A percentile compares a stretch with the other conserved stretches of the same genome.
These are phyloP conservation scores for Evernia prunastri DNA, from an alignment of 495 filamentous ascomycete genomes.

Conservation along the genomic window DNA sequence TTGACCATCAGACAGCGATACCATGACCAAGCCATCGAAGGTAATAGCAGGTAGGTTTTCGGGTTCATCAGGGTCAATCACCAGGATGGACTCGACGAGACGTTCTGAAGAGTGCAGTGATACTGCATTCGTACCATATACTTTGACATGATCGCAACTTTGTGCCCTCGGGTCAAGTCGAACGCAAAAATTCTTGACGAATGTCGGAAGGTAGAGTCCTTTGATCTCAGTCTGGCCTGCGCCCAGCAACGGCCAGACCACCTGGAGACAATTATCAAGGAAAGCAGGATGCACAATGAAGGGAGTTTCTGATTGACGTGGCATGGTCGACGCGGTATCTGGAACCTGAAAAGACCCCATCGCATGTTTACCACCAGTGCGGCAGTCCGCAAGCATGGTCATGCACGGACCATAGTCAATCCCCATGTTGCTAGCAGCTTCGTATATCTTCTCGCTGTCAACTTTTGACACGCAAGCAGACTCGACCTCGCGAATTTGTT, in stretches of 20 bases:
- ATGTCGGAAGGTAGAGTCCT: constrained; percentile 29
- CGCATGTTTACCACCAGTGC: not conserved
- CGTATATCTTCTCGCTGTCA: not conserved
- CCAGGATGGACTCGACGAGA: not conserved
- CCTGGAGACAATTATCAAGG: constrained; percentile 19
- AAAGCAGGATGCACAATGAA: constrained; percentile 6
- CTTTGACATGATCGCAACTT: constrained; percentile 23
- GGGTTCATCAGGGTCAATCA: no score
- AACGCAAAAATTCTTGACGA: not conserved
- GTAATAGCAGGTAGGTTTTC: no score
- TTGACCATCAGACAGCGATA: constrained; percentile 1
- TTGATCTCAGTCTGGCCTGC: constrained; percentile 20
- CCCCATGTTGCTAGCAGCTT: not conserved
- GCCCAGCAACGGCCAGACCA: constrained; percentile 27
- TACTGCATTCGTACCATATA: constrained; percentile 32
- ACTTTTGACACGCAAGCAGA: not conserved
- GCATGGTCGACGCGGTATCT: constrained; percentile 45
- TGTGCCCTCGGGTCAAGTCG: not conserved
- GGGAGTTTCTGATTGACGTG: constrained; percentile 21
- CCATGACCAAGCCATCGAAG: not conserved
- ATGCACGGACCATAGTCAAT: constrained; percentile 4
- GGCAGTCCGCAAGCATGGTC: constrained; percentile 1
- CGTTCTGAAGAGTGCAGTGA: constrained; percentile 29
- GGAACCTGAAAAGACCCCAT: constrained; percentile 36
- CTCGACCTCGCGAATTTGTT: not conserved